These are phyloP conservation scores for Elsinoe australis DNA, from an alignment of 2,329 filamentous ascomycete genomes.

Conservation along the genomic window DNA sequence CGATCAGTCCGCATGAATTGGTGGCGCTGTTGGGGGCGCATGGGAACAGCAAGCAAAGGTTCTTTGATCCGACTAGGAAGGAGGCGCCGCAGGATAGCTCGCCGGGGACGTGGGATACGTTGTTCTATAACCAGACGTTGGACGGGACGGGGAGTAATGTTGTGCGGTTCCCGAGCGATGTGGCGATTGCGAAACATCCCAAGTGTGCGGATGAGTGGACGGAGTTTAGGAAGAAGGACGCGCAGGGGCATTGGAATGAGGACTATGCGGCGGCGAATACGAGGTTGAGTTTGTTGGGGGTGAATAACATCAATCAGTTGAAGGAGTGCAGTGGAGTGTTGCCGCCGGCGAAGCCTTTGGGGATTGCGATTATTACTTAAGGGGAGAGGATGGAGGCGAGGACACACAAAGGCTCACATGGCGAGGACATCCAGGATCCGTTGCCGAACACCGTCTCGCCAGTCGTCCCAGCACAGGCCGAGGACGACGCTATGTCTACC, in stretches of 20 bases:
- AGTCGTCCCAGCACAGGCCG: slow-evolving; percentile 6
- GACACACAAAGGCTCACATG: neutral
- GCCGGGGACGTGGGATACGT: slow-evolving; percentile 33
- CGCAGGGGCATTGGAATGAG: slow-evolving; percentile 24
- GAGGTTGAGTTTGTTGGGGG: slow-evolving; percentile 22
- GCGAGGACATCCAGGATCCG: neutral
- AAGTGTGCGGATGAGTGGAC: slow-evolving; percentile 30
- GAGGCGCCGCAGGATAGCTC: slow-evolving; percentile 33
- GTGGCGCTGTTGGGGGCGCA: slow-evolving; percentile 34
- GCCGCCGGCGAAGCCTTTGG: slow-evolving; percentile 19
- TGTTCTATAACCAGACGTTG: slow-evolving; percentile 32
- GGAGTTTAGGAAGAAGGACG: slow-evolving; percentile 19
- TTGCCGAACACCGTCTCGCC: neutral
- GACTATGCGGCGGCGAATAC: neutral
- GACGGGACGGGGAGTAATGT: slow-evolving; percentile 28
- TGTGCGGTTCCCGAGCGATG: slow-evolving; percentile 33
- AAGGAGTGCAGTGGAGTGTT: slow-evolving; percentile 24
- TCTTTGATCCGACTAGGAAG: slow-evolving; percentile 28
- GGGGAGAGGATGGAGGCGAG: neutral
- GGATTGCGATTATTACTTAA: slow-evolving; percentile 4
- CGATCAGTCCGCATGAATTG: slow-evolving; percentile 33
- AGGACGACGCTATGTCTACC: slow-evolving; percentile 3
- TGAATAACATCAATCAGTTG: slow-evolving; percentile 26
- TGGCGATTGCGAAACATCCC: slow-evolving; percentile 31
- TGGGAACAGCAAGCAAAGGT: slow-evolving; percentile 33